A percentile compares a stretch with the other conserved stretches of the same genome.
These are phyloP conservation scores for Miscanthus lutarioriparius DNA, from an alignment of 176 grass and related monocot species.

Conservation along the genomic window DNA sequence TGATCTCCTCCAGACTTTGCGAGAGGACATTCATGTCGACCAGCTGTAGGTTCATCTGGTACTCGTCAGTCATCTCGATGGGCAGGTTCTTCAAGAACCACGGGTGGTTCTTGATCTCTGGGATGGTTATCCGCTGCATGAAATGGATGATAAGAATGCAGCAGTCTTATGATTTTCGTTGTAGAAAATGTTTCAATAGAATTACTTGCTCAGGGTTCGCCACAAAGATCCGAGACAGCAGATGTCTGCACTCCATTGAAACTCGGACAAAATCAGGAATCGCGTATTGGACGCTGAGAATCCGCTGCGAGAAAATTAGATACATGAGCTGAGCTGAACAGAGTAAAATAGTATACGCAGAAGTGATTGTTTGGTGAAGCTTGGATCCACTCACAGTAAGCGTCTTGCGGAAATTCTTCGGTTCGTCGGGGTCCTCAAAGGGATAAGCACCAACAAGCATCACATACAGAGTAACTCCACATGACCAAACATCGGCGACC, in stretches of 20 bases:
- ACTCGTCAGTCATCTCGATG: slow-evolving; percentile 87
- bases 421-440: slow-evolving; percentile 88
- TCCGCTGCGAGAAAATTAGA: slow-evolving; percentile 59
- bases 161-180: neutral
- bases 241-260: slow-evolving; percentile 85
- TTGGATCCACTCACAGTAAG: slow-evolving; percentile 62
- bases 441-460: slow-evolving; percentile 98
- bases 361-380: neutral
- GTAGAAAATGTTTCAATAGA: neutral
- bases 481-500: slow-evolving; percentile 99
- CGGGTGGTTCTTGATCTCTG: slow-evolving; percentile 95
- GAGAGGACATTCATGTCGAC: slow-evolving; percentile 21
- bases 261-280: slow-evolving; percentile 84
- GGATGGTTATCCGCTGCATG: slow-evolving; percentile 84
- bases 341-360: neutral
- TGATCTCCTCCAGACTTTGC: slow-evolving; percentile 74
- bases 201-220: slow-evolving; percentile 86
- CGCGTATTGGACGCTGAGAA: slow-evolving; percentile 84
- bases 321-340: neutral
- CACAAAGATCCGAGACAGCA: slow-evolving; percentile 93
- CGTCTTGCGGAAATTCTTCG: slow-evolving; percentile 91
- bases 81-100: slow-evolving; percentile 99
- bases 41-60: slow-evolving; percentile 51
- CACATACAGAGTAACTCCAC: slow-evolving; percentile 96
- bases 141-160: slow-evolving; percentile 28